phyloP scores from a whole-genome alignment of 768 basidiomycete genomes.

The Leccinum subgranulosum region DNA sequence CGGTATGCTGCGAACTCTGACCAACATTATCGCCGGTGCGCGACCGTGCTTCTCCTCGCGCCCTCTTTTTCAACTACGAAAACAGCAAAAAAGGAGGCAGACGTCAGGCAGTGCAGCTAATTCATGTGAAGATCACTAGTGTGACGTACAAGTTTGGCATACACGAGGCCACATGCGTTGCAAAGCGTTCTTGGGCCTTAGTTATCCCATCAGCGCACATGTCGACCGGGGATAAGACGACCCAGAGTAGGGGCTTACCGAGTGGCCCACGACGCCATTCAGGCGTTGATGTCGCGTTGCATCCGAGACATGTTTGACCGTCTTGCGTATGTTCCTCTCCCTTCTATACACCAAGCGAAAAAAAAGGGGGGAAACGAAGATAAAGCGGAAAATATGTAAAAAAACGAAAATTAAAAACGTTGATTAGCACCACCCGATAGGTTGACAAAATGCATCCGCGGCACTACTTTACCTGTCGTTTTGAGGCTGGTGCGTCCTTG shows the following conservation, averaged over 20 bases:
- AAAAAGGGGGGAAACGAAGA: background rate
- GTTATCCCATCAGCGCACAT: slow-evolving; percentile 25
- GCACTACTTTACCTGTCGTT: slow-evolving; percentile 34
- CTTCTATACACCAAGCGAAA: slow-evolving; percentile 23
- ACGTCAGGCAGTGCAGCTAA: slow-evolving; percentile 20
- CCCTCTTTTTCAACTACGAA: slow-evolving; percentile 32
- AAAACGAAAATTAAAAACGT: slow-evolving; percentile 3
- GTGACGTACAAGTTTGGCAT: slow-evolving; percentile 75
- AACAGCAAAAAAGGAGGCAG: slow-evolving; percentile 7
- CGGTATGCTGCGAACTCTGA: slow-evolving; percentile 29
- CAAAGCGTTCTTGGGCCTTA: slow-evolving; percentile 79
- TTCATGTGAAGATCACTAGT: slow-evolving; percentile 21
- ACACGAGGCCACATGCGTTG: slow-evolving; percentile 84
- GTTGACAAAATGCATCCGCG: slow-evolving; percentile 22
- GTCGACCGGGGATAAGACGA: slow-evolving; percentile 21
- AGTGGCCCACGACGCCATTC: slow-evolving; percentile 85
- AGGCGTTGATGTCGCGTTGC: slow-evolving; percentile 79
- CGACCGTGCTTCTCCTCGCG: slow-evolving; percentile 31
- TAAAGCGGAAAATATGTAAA: background rate
- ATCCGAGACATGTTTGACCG: slow-evolving; percentile 76
- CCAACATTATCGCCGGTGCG: slow-evolving; percentile 25
- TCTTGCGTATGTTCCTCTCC: slow-evolving; percentile 48
- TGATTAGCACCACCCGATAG: slow-evolving; percentile 31
- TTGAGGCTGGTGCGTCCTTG: slow-evolving; percentile 30
- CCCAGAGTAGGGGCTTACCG: slow-evolving; percentile 46